A percentile compares a stretch with the other conserved stretches of the same genome.
Evolutionary conservation across 2,329 filamentous ascomycete species (phyloP).

Genomic region (Cytospora paraplurivora): DNA sequence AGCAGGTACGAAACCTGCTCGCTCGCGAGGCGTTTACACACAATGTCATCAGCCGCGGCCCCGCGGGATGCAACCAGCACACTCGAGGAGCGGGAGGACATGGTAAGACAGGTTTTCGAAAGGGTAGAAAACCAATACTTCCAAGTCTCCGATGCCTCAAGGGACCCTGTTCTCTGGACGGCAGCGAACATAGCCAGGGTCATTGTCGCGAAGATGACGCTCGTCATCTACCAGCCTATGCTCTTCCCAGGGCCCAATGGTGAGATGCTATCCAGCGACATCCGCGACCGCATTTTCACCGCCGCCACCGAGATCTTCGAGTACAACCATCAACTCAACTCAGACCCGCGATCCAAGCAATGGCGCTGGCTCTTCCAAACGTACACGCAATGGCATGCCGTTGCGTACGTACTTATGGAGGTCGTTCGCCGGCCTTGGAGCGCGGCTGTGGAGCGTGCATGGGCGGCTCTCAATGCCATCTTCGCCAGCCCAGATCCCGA

Average conservation of each 20-base stretch:
- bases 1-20: slow-evolving; percentile 48
- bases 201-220: slow-evolving; percentile 56
- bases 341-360: slow-evolving; percentile 49
- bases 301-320: slow-evolving; percentile 58
- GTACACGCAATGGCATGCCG: slow-evolving; percentile 61
- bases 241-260: slow-evolving; percentile 44
- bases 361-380: slow-evolving; percentile 63
- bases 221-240: slow-evolving; percentile 56
- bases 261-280: slow-evolving; percentile 38
- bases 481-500: slow-evolving; percentile 40
- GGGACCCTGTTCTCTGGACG: slow-evolving; percentile 53
- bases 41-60: slow-evolving; percentile 39
- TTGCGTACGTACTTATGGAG: slow-evolving; percentile 58
- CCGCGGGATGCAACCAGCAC: slow-evolving; percentile 37
- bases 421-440: slow-evolving; percentile 48
- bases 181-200: slow-evolving; percentile 51
- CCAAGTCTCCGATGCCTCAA: slow-evolving; percentile 49
- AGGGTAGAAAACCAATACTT: slow-evolving; percentile 58
- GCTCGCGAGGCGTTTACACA: slow-evolving; percentile 44
- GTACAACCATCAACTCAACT: slow-evolving; percentile 56
- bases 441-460: slow-evolving; percentile 36
- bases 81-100: slow-evolving; percentile 46
- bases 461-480: slow-evolving; percentile 36
- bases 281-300: slow-evolving; percentile 45
- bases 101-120: slow-evolving; percentile 37